A percentile compares a stretch with the other conserved stretches of the same genome.
Evolutionary conservation across 352 stramenopile genomes (phyloP).

Genomic region (Pythium dissotocum): DNA sequence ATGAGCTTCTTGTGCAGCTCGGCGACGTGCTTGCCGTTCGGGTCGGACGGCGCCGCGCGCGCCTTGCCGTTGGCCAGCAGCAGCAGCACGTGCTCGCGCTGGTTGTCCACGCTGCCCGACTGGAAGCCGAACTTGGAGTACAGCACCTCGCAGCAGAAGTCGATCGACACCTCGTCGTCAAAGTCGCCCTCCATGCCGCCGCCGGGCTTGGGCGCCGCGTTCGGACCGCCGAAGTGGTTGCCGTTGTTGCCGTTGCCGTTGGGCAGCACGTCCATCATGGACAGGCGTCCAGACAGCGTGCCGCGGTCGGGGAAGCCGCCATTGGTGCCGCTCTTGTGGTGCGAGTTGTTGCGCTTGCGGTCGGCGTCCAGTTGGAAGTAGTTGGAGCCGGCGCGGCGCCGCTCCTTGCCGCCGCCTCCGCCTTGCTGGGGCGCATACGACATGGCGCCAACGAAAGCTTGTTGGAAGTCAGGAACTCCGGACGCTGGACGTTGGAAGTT

Average conservation of each 20-base stretch:
- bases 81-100: constrained; percentile 81
- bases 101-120: constrained; percentile 77
- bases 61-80: constrained; percentile 78
- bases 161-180: constrained; percentile 81
- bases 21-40: constrained; percentile 53
- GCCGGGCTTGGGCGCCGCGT: constrained; percentile 19
- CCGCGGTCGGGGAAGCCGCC: constrained; percentile 40
- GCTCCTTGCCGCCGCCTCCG: constrained; percentile 34
- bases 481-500: neutral
- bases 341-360: constrained; percentile 68
- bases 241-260: constrained; percentile 30
- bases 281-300: constrained; percentile 61
- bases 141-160: constrained; percentile 81
- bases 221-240: too few relatives aligned
- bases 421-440: constrained; percentile 1
- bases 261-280: constrained; percentile 67
- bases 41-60: constrained; percentile 46
- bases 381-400: constrained; percentile 77
- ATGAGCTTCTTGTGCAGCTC: constrained; percentile 26
- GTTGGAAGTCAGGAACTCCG: neutral
- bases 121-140: constrained; percentile 84
- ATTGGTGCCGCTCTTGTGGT: constrained; percentile 40
- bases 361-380: constrained; percentile 83
- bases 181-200: constrained; percentile 65
- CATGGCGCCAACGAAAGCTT: neutral